Base-by-base conservation (phyloP, 805 yeast species). In the Wickerhamiella kazuoi region DNA sequence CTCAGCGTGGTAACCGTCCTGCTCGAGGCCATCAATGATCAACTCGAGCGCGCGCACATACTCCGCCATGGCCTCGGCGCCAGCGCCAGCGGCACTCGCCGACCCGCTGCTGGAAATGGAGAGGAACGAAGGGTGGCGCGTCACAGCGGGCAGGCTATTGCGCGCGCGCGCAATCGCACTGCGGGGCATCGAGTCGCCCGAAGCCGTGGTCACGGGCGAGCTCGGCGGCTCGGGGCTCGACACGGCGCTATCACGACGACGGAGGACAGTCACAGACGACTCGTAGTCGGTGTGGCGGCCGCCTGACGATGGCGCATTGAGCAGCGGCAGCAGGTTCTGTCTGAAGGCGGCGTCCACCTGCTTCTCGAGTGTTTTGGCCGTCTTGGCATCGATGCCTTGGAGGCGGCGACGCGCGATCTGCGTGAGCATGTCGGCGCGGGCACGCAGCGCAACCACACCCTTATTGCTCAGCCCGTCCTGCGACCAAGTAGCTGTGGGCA, bases 351-450 rank as follows among this genome's bases (percentile, higher is more conserved):
- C 20, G 31, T 36, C 35, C 6, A 24, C 28, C 26, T 28, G 21
- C 17, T 36, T 11, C 11, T 11, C 9, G 7, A 41, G 36, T 29
- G 37, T 41, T 13, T 21, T 15, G 28, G 26, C 28, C 21, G 18
- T 16, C 23, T 35, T 21, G 26, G 29, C 17, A 13, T 41, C 39
- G 26, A 18, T 11, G n/a, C 24, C 37, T 30, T 18, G 26, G 30
- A 23, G 36, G n/a, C 31, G 31, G 26, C 14, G 21, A 3, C 30
- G 31, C 30, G 34, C 34, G 7, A 41, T 15, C 11, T 34, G 19
- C 18, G 24, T 26, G n/a, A 42, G 15, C 15, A 36, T 20, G 11
- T 38, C 39, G 6, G 41, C 41, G 15, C 44, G 40, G 16, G 31
- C 23, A 15, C 33, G 19, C 3, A 39, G 33, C 24, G 21, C 33